phyloP scores from a whole-genome alignment of 1,139 yeast genomes.

The Meyerozyma elateridarum region DNA sequence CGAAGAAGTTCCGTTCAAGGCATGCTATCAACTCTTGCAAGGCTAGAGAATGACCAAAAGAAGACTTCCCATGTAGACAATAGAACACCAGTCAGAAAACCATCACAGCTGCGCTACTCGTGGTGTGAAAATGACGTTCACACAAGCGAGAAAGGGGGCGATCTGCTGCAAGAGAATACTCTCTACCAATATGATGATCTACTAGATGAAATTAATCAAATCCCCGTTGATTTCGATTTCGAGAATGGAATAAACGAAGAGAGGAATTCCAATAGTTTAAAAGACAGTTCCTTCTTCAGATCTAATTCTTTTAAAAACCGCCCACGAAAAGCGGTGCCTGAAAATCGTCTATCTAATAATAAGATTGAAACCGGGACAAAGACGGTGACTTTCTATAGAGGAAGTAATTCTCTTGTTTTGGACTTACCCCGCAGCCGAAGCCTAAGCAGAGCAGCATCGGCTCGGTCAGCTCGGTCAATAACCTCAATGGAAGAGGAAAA shows the following conservation, averaged over 20 bases:
- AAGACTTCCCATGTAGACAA: no score
- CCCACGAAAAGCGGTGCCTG: conserved; percentile 27
- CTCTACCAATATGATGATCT: neutral
- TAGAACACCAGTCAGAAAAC: no score
- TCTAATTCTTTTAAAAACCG: conserved; percentile 37
- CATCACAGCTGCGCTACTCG: no score
- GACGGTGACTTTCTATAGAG: conserved; percentile 52
- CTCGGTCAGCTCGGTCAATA: conserved; percentile 24
- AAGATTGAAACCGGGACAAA: conserved; percentile 47
- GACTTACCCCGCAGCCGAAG: conserved; percentile 14
- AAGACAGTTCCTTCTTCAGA: conserved; percentile 14
- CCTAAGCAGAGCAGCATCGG: conserved; percentile 26
- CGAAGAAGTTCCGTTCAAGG: no score
- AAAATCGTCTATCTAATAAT: conserved; percentile 13
- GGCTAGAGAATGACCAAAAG: no score
- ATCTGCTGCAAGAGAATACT: no score
- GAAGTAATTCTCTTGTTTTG: conserved; percentile 1
- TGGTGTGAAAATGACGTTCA: no score
- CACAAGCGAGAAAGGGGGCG: no score
- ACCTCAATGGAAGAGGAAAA: conserved; percentile 22
- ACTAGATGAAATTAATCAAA: conserved; percentile 47
- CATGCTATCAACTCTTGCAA: no score
- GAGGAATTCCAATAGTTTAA: neutral
- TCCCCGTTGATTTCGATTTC: conserved; percentile 60
- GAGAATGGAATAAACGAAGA: conserved; percentile 19